phyloP scores from a whole-genome alignment of 2,329 filamentous ascomycete genomes.

The Fusarium sp. region DNA sequence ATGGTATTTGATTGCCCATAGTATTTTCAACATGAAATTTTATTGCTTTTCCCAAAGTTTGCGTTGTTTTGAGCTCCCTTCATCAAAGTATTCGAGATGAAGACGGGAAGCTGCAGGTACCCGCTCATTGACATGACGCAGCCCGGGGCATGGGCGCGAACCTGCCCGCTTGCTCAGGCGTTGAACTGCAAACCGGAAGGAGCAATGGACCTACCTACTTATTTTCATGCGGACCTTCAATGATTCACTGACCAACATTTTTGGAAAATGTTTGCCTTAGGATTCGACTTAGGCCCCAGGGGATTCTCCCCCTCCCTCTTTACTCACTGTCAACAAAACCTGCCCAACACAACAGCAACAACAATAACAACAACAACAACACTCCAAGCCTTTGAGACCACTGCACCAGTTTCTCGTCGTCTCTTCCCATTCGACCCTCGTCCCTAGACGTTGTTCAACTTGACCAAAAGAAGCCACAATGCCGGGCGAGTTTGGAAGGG shows the following conservation, averaged over 20 bases:
- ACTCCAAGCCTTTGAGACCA: background rate
- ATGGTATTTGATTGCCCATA: background rate
- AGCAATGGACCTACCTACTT: background rate
- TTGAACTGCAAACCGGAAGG: background rate
- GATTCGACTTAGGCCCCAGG: background rate
- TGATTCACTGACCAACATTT: background rate
- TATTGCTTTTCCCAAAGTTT: background rate
- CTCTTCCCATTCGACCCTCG: background rate
- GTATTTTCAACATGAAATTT: background rate
- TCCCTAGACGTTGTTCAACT: background rate
- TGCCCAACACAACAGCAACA: background rate
- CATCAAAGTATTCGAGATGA: background rate
- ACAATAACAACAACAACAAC: background rate
- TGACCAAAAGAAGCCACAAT: background rate
- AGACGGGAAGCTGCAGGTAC: constrained; percentile 2
- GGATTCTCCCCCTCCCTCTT: background rate
- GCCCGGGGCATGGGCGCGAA: background rate
- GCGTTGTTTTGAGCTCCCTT: background rate
- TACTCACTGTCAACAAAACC: background rate
- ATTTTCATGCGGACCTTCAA: background rate
- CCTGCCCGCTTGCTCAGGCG: background rate
- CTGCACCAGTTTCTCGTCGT: background rate
- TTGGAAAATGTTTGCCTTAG: background rate
- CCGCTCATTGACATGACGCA: background rate
- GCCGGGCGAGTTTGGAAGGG: constrained; percentile 7